phyloP scores from a whole-genome alignment of 2,329 filamentous ascomycete genomes.

The Raffaelea albimanens region DNA sequence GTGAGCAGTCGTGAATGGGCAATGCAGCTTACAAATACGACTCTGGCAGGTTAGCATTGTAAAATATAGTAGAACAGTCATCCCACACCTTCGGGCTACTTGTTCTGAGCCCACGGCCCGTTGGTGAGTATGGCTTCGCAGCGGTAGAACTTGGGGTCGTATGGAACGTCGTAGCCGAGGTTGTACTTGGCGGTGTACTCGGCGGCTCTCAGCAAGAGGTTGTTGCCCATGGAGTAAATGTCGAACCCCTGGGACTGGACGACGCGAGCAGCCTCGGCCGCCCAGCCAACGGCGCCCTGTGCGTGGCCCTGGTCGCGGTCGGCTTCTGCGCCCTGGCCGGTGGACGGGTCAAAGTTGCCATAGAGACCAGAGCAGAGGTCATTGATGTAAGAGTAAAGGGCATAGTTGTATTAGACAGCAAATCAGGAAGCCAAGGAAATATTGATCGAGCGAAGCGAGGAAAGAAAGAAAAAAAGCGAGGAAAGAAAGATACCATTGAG shows the following conservation, averaged over 20 bases:
- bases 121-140: conserved; percentile 30
- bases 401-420: conserved; percentile 29
- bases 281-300: conserved; percentile 23
- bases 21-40: too few species aligned
- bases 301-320: conserved; percentile 28
- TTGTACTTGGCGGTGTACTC: conserved; percentile 31
- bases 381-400: conserved; percentile 24
- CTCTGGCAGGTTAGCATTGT: too few species aligned
- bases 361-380: conserved; percentile 26
- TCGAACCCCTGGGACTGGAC: conserved; percentile 26
- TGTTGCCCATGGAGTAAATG: conserved; percentile 20
- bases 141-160: conserved; percentile 24
- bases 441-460: neutral
- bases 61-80: too few species aligned
- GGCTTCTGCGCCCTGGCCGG: conserved; percentile 26
- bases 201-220: conserved; percentile 23
- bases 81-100: too few species aligned
- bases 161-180: conserved; percentile 22
- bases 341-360: conserved; percentile 19
- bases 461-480: conserved; percentile 15
- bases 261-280: conserved; percentile 22
- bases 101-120: conserved; percentile 26
- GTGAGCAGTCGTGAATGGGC: too few species aligned
- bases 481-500: too few species aligned
- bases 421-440: neutral